phyloP scores from a whole-genome alignment of 2,329 filamentous ascomycete genomes.

The Didymellaceae sp. region DNA sequence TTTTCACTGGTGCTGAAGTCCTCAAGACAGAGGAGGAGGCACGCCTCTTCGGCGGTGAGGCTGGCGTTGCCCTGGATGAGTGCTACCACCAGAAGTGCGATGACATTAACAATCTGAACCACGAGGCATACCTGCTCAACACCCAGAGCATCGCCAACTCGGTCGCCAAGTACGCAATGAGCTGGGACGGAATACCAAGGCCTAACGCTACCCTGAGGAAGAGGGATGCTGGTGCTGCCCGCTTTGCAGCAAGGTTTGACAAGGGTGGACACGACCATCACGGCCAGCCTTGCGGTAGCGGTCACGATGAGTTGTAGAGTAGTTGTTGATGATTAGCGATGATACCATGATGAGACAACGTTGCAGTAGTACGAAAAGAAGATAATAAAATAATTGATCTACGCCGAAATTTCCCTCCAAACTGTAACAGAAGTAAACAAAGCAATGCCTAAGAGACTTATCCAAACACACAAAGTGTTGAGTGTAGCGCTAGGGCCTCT shows the following conservation, averaged over 20 bases:
- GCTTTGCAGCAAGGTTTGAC: slow-evolving; percentile 34
- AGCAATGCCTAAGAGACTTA: too few species aligned
- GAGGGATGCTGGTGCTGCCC: slow-evolving; percentile 36
- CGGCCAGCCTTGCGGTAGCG: slow-evolving; percentile 32
- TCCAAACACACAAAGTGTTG: too few species aligned
- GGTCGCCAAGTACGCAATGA: slow-evolving; percentile 47
- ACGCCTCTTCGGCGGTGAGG: slow-evolving; percentile 46
- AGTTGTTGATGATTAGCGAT: slow-evolving; percentile 7
- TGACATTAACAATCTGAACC: slow-evolving; percentile 44
- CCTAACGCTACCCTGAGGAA: slow-evolving; percentile 36
- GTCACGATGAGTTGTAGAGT: slow-evolving; percentile 26
- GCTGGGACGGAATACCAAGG: slow-evolving; percentile 46
- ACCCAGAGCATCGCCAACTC: slow-evolving; percentile 49
- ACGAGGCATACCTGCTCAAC: slow-evolving; percentile 48
- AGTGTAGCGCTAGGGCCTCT: too few species aligned
- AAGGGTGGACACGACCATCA: slow-evolving; percentile 36
- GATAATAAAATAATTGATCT: background rate
- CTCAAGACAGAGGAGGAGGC: slow-evolving; percentile 49
- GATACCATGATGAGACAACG: slow-evolving; percentile 17
- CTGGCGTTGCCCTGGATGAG: slow-evolving; percentile 45
- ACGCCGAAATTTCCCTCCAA: too few species aligned
- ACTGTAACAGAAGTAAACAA: too few species aligned
- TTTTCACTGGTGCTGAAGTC: slow-evolving; percentile 51
- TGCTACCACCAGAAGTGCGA: slow-evolving; percentile 51
- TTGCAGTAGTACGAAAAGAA: slow-evolving; percentile 4